Percentiles rank a stretch among this genome's conserved stretches.
Conservation (phyloP, 108 stramenopile genomes). For the Schizochytrium sp. region DNA sequence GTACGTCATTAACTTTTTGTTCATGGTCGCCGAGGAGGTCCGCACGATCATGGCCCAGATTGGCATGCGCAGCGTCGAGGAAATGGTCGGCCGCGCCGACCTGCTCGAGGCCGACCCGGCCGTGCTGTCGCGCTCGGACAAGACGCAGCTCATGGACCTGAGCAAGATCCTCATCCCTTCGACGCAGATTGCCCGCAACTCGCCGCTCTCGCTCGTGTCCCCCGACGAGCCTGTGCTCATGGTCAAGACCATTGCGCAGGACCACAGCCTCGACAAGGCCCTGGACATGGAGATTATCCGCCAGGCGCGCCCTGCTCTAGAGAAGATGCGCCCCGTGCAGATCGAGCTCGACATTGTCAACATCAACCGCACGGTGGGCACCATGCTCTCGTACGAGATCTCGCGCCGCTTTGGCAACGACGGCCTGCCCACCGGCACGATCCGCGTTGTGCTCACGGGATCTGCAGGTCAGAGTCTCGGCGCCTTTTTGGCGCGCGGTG, state of each 20-base stretch:
- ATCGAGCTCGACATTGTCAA: conserved; percentile 53
- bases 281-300: not conserved
- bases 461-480: conserved; percentile 85
- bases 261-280: conserved; percentile 7
- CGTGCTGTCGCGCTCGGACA: conserved; percentile 45
- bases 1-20: conserved; percentile 93
- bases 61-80: conserved; percentile 82
- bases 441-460: conserved; percentile 76
- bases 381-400: conserved; percentile 84
- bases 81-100: conserved; percentile 89
- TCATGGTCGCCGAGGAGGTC: conserved; percentile 84
- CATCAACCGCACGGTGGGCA: conserved; percentile 82
- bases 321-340: conserved; percentile 18
- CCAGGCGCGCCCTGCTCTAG: not conserved
- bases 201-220: not conserved
- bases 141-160: conserved; percentile 78
- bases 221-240: conserved; percentile 13
- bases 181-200: not conserved
- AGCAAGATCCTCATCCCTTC: conserved; percentile 41
- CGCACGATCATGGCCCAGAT: conserved; percentile 86
- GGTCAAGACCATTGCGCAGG: not conserved
- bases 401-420: conserved; percentile 76
- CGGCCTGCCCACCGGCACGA: conserved; percentile 89
- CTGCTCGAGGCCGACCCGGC: conserved; percentile 55
- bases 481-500: conserved; percentile 84